phyloP scores from a whole-genome alignment of 2,329 filamentous ascomycete species.

The Berkeleyomyces rouxiae region DNA sequence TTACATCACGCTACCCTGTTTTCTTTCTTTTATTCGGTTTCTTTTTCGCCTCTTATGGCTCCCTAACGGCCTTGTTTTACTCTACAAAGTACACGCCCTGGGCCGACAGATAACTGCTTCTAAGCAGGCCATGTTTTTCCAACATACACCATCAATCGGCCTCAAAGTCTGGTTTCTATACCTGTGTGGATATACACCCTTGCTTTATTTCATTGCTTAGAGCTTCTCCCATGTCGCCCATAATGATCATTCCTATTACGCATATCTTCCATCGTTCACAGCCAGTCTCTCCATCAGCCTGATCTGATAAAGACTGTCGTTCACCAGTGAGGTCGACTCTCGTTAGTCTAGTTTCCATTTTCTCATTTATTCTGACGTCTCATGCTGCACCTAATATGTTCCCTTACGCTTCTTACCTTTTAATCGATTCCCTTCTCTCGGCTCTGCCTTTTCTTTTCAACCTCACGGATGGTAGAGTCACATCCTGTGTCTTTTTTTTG shows the following conservation, averaged over 20 bases:
- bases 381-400: too few species aligned
- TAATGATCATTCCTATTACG: not conserved
- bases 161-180: not conserved
- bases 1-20: not conserved
- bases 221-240: not conserved
- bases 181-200: not conserved
- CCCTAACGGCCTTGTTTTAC: not conserved
- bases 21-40: not conserved
- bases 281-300: not conserved
- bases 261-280: not conserved
- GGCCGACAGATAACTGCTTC: not conserved
- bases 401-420: too few species aligned
- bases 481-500: not conserved
- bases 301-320: not conserved
- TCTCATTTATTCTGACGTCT: too few species aligned
- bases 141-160: not conserved
- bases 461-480: too few species aligned
- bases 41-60: not conserved
- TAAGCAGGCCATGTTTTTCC: not conserved
- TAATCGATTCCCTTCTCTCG: too few species aligned
- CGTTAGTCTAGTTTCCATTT: too few species aligned
- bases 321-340: not conserved
- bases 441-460: too few species aligned
- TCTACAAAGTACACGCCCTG: not conserved
- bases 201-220: not conserved